Evolutionary conservation across 2,329 filamentous ascomycete genomes (phyloP).

Genomic region (Kalmusia sp.): DNA sequence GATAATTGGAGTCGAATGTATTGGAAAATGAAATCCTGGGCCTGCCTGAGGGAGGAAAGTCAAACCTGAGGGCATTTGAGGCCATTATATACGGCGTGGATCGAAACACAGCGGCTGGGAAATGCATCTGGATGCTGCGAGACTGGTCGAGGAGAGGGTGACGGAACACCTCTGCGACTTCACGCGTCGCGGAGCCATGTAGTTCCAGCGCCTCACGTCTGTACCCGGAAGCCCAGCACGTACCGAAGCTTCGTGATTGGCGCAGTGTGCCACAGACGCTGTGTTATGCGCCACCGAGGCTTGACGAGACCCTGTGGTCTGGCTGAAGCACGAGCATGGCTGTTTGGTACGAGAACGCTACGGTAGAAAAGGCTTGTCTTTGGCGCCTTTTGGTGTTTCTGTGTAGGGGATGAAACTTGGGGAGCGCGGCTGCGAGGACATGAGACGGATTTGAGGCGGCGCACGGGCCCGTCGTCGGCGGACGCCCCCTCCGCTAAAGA

Average conservation of each 20-base stretch:
- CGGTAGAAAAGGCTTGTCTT: slow-evolving; percentile 13
- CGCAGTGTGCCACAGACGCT: slow-evolving; percentile 22
- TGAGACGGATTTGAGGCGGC: slow-evolving; percentile 32
- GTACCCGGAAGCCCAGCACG: slow-evolving; percentile 5
- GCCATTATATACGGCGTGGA: slow-evolving; percentile 40
- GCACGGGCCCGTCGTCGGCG: slow-evolving; percentile 18
- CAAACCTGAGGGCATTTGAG: slow-evolving; percentile 41
- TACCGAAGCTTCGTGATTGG: slow-evolving; percentile 35
- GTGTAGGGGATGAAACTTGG: slow-evolving; percentile 43
- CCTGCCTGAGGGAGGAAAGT: slow-evolving; percentile 43
- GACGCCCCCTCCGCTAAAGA: background rate
- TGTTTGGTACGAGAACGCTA: slow-evolving; percentile 33
- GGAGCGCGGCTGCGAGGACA: slow-evolving; percentile 22
- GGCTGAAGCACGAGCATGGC: slow-evolving; percentile 33
- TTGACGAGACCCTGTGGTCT: slow-evolving; percentile 17
- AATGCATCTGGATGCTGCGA: slow-evolving; percentile 24
- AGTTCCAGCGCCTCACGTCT: slow-evolving; percentile 22
- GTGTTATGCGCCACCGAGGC: slow-evolving; percentile 33
- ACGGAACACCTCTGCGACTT: slow-evolving; percentile 45
- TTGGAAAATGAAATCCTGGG: slow-evolving; percentile 41
- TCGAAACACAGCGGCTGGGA: slow-evolving; percentile 33
- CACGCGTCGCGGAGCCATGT: slow-evolving; percentile 40
- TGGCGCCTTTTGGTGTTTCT: slow-evolving; percentile 34
- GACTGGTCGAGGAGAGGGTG: slow-evolving; percentile 32
- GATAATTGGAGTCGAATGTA: slow-evolving; percentile 37